These are phyloP conservation scores for Durio zibethinus DNA, from an alignment of 345 rosid genomes.

Conservation along the genomic window DNA sequence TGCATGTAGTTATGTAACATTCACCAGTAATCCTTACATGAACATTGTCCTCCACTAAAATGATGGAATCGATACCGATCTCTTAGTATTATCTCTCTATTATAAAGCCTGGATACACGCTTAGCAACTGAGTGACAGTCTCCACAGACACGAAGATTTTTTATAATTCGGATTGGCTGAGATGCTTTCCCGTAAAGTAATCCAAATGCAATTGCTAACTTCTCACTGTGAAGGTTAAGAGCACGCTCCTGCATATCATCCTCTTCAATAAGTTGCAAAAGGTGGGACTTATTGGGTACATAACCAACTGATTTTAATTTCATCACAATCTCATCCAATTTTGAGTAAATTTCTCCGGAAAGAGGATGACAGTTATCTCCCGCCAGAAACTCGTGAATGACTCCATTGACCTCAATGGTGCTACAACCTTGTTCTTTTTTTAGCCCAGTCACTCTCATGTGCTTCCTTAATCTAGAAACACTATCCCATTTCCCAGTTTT, in stretches of 20 bases:
- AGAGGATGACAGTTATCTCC: slow-evolving; percentile 59
- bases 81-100: slow-evolving; percentile 54
- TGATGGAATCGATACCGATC: slow-evolving; percentile 67
- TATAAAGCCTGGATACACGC: slow-evolving; percentile 51
- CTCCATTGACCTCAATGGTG: slow-evolving; percentile 63
- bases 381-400: slow-evolving; percentile 55
- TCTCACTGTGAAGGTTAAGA: slow-evolving; percentile 62
- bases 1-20: not conserved
- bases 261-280: slow-evolving; percentile 63
- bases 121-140: slow-evolving; percentile 70
- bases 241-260: slow-evolving; percentile 62
- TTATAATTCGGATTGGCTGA: slow-evolving; percentile 51
- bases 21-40: slow-evolving; percentile 73
- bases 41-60: slow-evolving; percentile 59
- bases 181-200: slow-evolving; percentile 43
- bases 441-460: slow-evolving; percentile 59
- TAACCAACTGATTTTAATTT: slow-evolving; percentile 47
- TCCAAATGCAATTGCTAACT: slow-evolving; percentile 66
- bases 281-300: slow-evolving; percentile 51
- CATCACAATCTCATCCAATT: slow-evolving; percentile 49
- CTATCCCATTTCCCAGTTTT: slow-evolving; percentile 57
- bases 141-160: slow-evolving; percentile 66
- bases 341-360: slow-evolving; percentile 45
- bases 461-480: slow-evolving; percentile 54
- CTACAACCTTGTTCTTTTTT: slow-evolving; percentile 78